Evolutionary conservation across 2,329 filamentous ascomycete genomes (phyloP).

Genomic region (Pseudohalonectria lignicola): DNA sequence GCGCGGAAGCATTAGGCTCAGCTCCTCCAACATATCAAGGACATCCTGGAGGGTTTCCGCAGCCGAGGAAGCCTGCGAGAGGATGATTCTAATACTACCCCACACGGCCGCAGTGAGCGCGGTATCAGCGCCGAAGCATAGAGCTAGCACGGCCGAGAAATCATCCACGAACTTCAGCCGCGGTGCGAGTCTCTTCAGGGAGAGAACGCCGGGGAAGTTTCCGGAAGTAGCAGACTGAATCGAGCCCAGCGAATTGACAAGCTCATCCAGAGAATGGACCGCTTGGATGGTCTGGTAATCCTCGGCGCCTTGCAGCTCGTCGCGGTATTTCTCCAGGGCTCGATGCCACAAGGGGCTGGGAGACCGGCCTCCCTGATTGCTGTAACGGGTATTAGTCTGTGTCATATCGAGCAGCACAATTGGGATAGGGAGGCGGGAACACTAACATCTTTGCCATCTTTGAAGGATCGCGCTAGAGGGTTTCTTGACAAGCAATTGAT

Average conservation of each 20-base stretch:
- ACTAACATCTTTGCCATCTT: no score
- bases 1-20: constrained; percentile 16
- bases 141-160: constrained; percentile 15
- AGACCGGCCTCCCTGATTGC: no score
- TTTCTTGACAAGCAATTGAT: no score
- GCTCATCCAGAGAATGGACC: constrained; percentile 11
- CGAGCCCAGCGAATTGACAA: constrained; percentile 6
- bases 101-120: constrained; percentile 15
- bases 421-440: no score
- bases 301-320: constrained; percentile 9
- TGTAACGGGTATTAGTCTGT: no score
- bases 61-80: constrained; percentile 12
- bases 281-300: constrained; percentile 6
- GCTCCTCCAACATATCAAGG: constrained; percentile 17
- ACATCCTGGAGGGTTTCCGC: constrained; percentile 14
- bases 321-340: constrained; percentile 11
- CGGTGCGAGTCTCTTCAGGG: constrained; percentile 11
- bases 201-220: constrained; percentile 3
- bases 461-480: no score
- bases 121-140: constrained; percentile 15
- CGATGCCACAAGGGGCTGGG: constrained; percentile 9
- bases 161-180: constrained; percentile 16
- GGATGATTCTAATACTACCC: constrained; percentile 15
- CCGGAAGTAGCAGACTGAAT: no score
- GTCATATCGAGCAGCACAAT: no score